Evolutionary conservation across 75 land plant genomes (phyloP).

Genomic region (Pinus taeda): DNA sequence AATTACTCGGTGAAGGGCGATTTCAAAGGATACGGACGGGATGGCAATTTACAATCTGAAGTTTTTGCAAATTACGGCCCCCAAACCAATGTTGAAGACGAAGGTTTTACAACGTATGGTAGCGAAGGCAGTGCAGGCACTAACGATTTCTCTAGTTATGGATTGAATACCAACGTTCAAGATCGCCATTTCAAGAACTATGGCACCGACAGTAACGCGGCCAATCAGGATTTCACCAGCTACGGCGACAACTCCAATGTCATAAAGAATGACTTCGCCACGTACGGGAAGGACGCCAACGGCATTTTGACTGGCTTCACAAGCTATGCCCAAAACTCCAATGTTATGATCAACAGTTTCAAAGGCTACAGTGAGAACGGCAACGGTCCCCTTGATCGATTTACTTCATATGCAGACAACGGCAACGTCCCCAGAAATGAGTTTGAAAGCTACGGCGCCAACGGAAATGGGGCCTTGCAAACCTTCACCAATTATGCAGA

Average conservation of each 20-base stretch:
- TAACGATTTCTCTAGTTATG: constrained; percentile 20
- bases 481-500: constrained; percentile 12
- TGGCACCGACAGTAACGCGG: not conserved
- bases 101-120: constrained; percentile 9
- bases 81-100: no score
- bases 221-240: constrained; percentile 19
- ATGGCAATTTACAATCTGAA: not conserved
- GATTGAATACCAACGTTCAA: constrained; percentile 13
- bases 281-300: constrained; percentile 25
- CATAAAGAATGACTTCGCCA: constrained; percentile 13
- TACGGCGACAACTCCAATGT: constrained; percentile 21
- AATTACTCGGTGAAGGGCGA: no score
- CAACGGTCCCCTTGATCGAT: constrained; percentile 16
- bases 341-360: constrained; percentile 10
- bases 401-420: constrained; percentile 13
- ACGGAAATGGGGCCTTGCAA: constrained; percentile 12
- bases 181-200: constrained; percentile 13
- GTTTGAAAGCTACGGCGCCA: not conserved
- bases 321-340: constrained; percentile 7
- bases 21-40: constrained; percentile 12
- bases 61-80: constrained; percentile 1
- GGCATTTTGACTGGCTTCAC: constrained; percentile 9
- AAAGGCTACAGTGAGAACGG: constrained; percentile 17
- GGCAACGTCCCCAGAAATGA: constrained; percentile 7
- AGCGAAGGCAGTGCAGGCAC: not conserved